A percentile compares a stretch with the other conserved stretches of the same genome.
phyloP scores from a whole-genome alignment of 352 stramenopile genomes.

The Phytophthora agathidicida region DNA sequence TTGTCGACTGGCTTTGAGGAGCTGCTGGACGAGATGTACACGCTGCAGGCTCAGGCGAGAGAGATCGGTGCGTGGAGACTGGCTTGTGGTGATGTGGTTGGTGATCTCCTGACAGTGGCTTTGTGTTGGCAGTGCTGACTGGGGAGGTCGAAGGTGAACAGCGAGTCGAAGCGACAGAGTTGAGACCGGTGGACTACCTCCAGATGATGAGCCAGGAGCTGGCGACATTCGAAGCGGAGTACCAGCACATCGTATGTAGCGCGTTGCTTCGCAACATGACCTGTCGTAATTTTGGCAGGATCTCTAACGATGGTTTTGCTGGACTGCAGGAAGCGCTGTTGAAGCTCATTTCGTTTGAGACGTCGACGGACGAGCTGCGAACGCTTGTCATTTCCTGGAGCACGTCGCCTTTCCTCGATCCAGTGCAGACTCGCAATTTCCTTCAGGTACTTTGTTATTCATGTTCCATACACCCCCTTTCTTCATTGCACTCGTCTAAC shows the following conservation, averaged over 20 bases:
- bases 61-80: constrained; percentile 34
- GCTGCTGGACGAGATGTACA: constrained; percentile 69
- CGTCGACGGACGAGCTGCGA: constrained; percentile 67
- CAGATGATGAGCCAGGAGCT: constrained; percentile 76
- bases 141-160: not conserved
- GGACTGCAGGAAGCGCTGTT: constrained; percentile 71
- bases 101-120: not conserved
- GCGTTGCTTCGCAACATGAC: too few relatives aligned
- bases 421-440: constrained; percentile 49
- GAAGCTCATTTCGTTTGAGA: constrained; percentile 71
- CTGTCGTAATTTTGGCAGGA: too few relatives aligned
- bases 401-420: constrained; percentile 79
- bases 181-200: constrained; percentile 65
- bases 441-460: constrained; percentile 43
- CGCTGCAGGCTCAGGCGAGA: constrained; percentile 44
- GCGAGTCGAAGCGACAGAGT: constrained; percentile 23
- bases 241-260: constrained; percentile 76
- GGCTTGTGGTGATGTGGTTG: not conserved
- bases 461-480: not conserved
- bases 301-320: too few relatives aligned
- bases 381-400: constrained; percentile 86
- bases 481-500: not conserved
- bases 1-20: constrained; percentile 51
- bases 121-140: constrained; percentile 19
- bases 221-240: constrained; percentile 80